Evolutionary conservation across 1,284 basidiomycete genomes (phyloP), one percentile per base, ranked within the genome.

Genomic region (Tetrapyrgos nigripes): DNA sequence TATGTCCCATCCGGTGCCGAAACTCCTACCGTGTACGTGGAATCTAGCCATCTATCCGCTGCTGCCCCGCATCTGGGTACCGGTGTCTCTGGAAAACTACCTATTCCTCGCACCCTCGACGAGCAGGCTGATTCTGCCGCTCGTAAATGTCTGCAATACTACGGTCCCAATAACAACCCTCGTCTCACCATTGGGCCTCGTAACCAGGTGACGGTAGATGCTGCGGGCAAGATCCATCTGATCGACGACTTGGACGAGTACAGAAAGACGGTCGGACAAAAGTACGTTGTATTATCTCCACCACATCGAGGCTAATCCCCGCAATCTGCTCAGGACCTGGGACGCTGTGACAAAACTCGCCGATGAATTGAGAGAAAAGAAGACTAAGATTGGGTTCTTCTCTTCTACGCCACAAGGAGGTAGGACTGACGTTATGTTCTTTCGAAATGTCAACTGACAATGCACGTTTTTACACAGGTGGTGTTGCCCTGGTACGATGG

Each of bases 331-430:
- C 55, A 82, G 80, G 53, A 92, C 91, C 4, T 93, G 91, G 91
- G 88, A 85, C 62, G 83, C 89, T 0, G 86, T 94, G 57, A 83
- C 77, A 73, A 91, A 91, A 67, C 85, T 94, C 50, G 88, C 90
- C 3, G 87, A 92, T 59, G 93, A 93, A 69, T 81, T 95, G 46
- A 86, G 87, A 57, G 86, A 91, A 72, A 92, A 90, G 76, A 89
- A 93, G 60, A 79, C 91, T 70, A 93, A 92, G 74, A 90, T 95
- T 60, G 88, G 88, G 33, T 95, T 95, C 83, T 94, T 95, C 76
- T 93, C 90, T 28, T 94, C 92, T 13, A 95, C 93, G 6, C 93
- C 93, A 6, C 93, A 95, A 78, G 93, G 93, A 81, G 88, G 88
- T 87, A 72, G 69, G 77, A 45, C 31, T 44, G 13, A 49, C 46